Evolutionary conservation across 306 rosid species (phyloP).

Genomic region (Trifolium pratense): DNA sequence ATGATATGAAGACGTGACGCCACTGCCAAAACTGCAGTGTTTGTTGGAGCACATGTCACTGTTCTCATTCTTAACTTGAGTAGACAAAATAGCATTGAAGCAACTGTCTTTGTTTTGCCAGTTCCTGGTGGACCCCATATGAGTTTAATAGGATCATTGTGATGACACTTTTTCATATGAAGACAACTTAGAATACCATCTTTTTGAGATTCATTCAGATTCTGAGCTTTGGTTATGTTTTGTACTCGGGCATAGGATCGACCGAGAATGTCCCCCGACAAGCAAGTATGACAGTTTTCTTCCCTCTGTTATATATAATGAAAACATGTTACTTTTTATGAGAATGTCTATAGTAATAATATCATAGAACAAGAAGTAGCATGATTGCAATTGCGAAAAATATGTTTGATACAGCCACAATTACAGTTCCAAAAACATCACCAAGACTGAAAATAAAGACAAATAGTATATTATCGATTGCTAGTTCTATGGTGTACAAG

Average conservation of each 20-base stretch:
- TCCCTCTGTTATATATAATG: conserved; percentile 44
- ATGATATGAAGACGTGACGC: conserved; percentile 37
- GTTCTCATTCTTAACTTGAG: conserved; percentile 51
- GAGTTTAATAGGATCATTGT: conserved; percentile 45
- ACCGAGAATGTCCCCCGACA: background rate
- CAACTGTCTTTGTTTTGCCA: conserved; percentile 69
- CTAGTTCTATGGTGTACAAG: too few relatives aligned
- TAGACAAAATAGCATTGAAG: conserved; percentile 42
- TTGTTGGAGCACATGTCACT: conserved; percentile 70
- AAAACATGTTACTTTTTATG: conserved; percentile 13
- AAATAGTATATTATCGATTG: too few relatives aligned
- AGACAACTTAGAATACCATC: conserved; percentile 53
- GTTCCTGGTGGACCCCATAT: conserved; percentile 82
- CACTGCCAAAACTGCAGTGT: conserved; percentile 57
- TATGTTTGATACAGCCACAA: background rate
- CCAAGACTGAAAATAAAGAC: too few relatives aligned
- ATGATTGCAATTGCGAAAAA: background rate
- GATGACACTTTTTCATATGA: conserved; percentile 38
- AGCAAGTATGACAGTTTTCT: conserved; percentile 37
- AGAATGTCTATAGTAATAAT: background rate
- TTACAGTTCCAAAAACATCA: background rate
- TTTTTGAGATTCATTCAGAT: conserved; percentile 59
- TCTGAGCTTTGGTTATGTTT: conserved; percentile 26
- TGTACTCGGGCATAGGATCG: background rate
- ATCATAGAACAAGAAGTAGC: background rate